These are phyloP conservation scores for Rutstroemia sp. DNA, from an alignment of 2,329 filamentous ascomycete species.

Conservation along the genomic window DNA sequence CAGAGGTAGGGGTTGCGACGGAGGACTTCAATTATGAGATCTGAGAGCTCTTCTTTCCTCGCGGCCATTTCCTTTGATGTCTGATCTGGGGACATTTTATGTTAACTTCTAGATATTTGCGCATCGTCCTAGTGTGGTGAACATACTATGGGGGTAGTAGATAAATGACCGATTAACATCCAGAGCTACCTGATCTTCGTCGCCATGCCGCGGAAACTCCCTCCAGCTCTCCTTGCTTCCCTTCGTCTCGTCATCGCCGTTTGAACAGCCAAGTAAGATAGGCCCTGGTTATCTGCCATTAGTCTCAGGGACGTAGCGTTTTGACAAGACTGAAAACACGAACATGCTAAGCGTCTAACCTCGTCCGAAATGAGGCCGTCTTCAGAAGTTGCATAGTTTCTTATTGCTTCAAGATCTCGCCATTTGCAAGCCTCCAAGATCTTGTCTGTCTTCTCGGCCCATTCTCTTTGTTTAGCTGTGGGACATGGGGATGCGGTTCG, in stretches of 20 bases:
- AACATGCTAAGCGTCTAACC: slow-evolving; percentile 71
- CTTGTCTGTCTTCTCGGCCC: slow-evolving; percentile 33
- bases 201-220: slow-evolving; percentile 64
- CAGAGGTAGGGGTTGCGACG: slow-evolving; percentile 75
- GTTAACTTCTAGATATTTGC: background rate
- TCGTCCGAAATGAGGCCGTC: slow-evolving; percentile 63
- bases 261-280: slow-evolving; percentile 41
- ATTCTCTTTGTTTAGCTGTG: background rate
- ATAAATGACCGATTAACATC: slow-evolving; percentile 97
- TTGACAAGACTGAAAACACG: slow-evolving; percentile 32
- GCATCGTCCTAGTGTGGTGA: slow-evolving; percentile 11
- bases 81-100: slow-evolving; percentile 43
- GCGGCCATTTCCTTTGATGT: slow-evolving; percentile 59
- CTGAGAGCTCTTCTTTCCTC: slow-evolving; percentile 70
- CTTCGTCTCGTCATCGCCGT: slow-evolving; percentile 13
- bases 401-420: slow-evolving; percentile 48
- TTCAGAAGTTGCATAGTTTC: slow-evolving; percentile 49
- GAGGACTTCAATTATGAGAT: slow-evolving; percentile 73
- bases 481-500: slow-evolving; percentile 9
- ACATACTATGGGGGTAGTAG: slow-evolving; percentile 78
- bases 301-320: slow-evolving; percentile 12
- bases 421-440: slow-evolving; percentile 54
- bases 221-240: slow-evolving; percentile 25
- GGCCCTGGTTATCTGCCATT: slow-evolving; percentile 46
- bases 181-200: slow-evolving; percentile 85